phyloP scores from a whole-genome alignment of 257 asterid species.

The Catharanthus roseus region DNA sequence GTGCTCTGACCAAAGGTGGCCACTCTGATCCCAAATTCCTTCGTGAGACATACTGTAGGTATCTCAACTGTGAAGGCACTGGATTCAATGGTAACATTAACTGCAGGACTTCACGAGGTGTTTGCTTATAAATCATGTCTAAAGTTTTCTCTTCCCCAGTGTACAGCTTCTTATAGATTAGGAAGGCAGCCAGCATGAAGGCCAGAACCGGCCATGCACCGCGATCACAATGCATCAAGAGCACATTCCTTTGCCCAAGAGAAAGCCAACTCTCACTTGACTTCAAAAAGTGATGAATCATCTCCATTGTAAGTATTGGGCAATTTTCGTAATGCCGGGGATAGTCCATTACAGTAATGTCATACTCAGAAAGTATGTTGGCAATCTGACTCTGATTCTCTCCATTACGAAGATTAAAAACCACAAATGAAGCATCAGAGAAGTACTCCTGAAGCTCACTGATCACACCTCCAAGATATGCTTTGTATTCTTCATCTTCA shows the following conservation, averaged over 20 bases:
- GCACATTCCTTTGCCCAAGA: slow-evolving; percentile 45
- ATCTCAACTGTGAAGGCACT: slow-evolving; percentile 69
- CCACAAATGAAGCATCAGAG: slow-evolving; percentile 56
- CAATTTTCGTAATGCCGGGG: slow-evolving; percentile 40
- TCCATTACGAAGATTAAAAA: slow-evolving; percentile 50
- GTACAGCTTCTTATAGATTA: slow-evolving; percentile 45
- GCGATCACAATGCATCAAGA: slow-evolving; percentile 58
- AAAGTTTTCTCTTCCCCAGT: slow-evolving; percentile 51
- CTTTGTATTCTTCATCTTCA: slow-evolving; percentile 36
- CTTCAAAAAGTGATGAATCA: slow-evolving; percentile 54
- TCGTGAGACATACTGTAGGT: slow-evolving; percentile 55
- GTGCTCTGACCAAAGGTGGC: slow-evolving; percentile 51
- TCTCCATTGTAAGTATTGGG: slow-evolving; percentile 53
- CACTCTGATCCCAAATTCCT: slow-evolving; percentile 47
- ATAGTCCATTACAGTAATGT: slow-evolving; percentile 45
- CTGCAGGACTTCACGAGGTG: slow-evolving; percentile 43
- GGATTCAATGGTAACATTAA: slow-evolving; percentile 47
- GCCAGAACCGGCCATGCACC: slow-evolving; percentile 54
- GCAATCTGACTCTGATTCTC: slow-evolving; percentile 31
- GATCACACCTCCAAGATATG: slow-evolving; percentile 34
- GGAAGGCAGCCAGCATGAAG: slow-evolving; percentile 50
- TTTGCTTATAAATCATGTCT: slow-evolving; percentile 63
- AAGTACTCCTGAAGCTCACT: slow-evolving; percentile 43
- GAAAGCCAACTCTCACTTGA: slow-evolving; percentile 64
- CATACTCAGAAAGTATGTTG: slow-evolving; percentile 27